Percentiles rank a stretch among this genome's conserved stretches.
Conservation (phyloP, 192 early-diverging fungal genomes). For the Umbelopsis isabellina region DNA sequence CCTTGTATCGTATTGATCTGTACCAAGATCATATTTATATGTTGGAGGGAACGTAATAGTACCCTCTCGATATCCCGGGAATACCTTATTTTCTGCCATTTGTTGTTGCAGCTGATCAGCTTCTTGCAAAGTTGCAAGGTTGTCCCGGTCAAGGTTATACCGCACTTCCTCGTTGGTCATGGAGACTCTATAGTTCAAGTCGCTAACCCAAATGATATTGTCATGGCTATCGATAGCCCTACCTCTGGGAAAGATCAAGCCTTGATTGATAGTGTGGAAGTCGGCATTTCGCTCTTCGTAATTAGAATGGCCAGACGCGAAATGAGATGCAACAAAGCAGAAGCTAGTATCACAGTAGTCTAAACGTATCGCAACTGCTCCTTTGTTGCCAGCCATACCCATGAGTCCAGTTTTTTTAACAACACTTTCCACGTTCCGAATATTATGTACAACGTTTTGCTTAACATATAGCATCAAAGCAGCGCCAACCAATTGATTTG, state of each 20-base stretch:
- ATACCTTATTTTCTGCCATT: slow-evolving; percentile 64
- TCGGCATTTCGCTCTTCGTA: slow-evolving; percentile 84
- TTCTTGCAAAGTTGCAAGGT: slow-evolving; percentile 55
- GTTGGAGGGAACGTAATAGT: slow-evolving; percentile 74
- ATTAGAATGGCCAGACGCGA: slow-evolving; percentile 84
- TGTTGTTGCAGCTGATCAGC: slow-evolving; percentile 65
- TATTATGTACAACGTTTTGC: slow-evolving; percentile 61
- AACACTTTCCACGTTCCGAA: slow-evolving; percentile 83
- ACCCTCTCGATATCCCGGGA: slow-evolving; percentile 80
- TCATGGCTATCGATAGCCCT: slow-evolving; percentile 78
- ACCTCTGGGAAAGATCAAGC: slow-evolving; percentile 73
- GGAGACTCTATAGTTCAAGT: slow-evolving; percentile 91
- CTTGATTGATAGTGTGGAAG: slow-evolving; percentile 77
- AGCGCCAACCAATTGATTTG: slow-evolving; percentile 89
- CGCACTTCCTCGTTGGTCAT: slow-evolving; percentile 74
- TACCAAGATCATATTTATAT: slow-evolving; percentile 82
- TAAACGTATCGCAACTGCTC: slow-evolving; percentile 90
- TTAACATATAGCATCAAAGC: slow-evolving; percentile 89
- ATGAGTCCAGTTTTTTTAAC: slow-evolving; percentile 93
- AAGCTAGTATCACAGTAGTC: slow-evolving; percentile 85
- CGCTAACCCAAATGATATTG: slow-evolving; percentile 83
- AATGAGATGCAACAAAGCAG: slow-evolving; percentile 92
- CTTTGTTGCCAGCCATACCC: slow-evolving; percentile 98
- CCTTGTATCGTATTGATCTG: slow-evolving; percentile 71
- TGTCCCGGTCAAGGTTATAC: slow-evolving; percentile 38